A percentile compares a stretch with the other conserved stretches of the same genome.
Evolutionary conservation across 352 stramenopile genomes (phyloP).

Genomic region (Globisporangium sylvaticum): DNA sequence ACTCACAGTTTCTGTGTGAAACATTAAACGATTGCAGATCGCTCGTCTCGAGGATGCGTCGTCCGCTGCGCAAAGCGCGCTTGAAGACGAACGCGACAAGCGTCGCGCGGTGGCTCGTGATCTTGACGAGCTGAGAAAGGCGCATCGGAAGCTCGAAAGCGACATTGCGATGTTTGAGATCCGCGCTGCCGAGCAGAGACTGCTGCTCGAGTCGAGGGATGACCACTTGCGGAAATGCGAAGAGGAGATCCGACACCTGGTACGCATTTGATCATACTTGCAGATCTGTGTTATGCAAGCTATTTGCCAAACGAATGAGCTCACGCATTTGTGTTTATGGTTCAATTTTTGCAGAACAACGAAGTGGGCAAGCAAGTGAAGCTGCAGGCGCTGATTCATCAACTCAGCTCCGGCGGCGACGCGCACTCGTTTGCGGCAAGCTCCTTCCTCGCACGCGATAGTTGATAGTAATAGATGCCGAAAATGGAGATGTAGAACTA

Average conservation of each 20-base stretch:
- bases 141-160: slow-evolving; percentile 60
- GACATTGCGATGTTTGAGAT: slow-evolving; percentile 64
- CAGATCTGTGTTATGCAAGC: background rate
- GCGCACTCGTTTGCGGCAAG: slow-evolving; percentile 38
- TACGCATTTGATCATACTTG: slow-evolving; percentile 20
- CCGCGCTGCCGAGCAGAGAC: slow-evolving; percentile 49
- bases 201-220: slow-evolving; percentile 57
- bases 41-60: slow-evolving; percentile 48
- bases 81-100: slow-evolving; percentile 69
- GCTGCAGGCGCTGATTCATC: slow-evolving; percentile 78
- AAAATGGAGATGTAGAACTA: slow-evolving; percentile 14
- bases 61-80: slow-evolving; percentile 33
- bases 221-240: slow-evolving; percentile 60
- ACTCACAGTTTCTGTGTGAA: background rate
- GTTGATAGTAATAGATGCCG: slow-evolving; percentile 22
- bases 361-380: slow-evolving; percentile 80
- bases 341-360: slow-evolving; percentile 36
- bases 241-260: slow-evolving; percentile 66
- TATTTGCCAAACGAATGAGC: background rate
- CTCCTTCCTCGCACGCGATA: slow-evolving; percentile 54
- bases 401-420: slow-evolving; percentile 70
- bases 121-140: slow-evolving; percentile 63
- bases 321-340: background rate
- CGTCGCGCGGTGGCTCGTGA: slow-evolving; percentile 37
- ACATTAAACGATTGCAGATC: slow-evolving; percentile 22